Conservation (phyloP, 2,329 filamentous ascomycete genomes). For the Trichoderma pleuroti region DNA sequence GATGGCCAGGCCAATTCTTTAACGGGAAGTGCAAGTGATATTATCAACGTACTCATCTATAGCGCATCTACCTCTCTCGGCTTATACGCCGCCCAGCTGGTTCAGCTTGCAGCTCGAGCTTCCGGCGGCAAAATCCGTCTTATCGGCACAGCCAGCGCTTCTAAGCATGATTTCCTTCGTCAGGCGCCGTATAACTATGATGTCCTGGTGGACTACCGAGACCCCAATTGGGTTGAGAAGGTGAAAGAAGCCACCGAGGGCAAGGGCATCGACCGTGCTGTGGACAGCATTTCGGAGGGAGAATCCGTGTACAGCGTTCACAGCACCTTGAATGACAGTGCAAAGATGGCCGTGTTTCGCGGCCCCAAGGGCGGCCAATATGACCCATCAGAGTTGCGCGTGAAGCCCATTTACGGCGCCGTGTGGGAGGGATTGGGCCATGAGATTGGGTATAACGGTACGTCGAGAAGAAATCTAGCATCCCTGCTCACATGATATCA, state of each 20-base stretch:
- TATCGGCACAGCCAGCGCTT: conserved; percentile 30
- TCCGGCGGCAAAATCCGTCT: conserved; percentile 23
- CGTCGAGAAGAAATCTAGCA: conserved; percentile 5
- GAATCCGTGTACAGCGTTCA: conserved; percentile 32
- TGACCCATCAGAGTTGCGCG: conserved; percentile 23
- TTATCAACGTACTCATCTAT: conserved; percentile 29
- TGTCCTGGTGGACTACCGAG: conserved; percentile 37
- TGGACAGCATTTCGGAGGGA: conserved; percentile 41
- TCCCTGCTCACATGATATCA: not conserved
- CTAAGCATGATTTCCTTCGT: conserved; percentile 28
- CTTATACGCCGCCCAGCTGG: conserved; percentile 33
- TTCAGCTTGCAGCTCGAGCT: conserved; percentile 16
- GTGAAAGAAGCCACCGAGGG: conserved; percentile 27
- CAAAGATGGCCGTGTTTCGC: conserved; percentile 28
- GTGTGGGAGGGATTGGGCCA: conserved; percentile 42
- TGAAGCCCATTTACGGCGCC: conserved; percentile 38
- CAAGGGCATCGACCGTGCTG: conserved; percentile 33
- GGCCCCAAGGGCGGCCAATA: conserved; percentile 26
- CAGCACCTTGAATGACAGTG: conserved; percentile 27
- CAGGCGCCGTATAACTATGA: conserved; percentile 37
- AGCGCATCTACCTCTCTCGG: conserved; percentile 35
- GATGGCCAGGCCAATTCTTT: not conserved
- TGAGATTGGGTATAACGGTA: conserved; percentile 37
- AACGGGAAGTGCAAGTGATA: too few species aligned
- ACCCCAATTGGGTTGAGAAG: conserved; percentile 32